Percentiles rank a stretch among this genome's conserved stretches.
Evolutionary conservation across 139 green algal genomes (phyloP).

Genomic region (Micractinium conductrix): DNA sequence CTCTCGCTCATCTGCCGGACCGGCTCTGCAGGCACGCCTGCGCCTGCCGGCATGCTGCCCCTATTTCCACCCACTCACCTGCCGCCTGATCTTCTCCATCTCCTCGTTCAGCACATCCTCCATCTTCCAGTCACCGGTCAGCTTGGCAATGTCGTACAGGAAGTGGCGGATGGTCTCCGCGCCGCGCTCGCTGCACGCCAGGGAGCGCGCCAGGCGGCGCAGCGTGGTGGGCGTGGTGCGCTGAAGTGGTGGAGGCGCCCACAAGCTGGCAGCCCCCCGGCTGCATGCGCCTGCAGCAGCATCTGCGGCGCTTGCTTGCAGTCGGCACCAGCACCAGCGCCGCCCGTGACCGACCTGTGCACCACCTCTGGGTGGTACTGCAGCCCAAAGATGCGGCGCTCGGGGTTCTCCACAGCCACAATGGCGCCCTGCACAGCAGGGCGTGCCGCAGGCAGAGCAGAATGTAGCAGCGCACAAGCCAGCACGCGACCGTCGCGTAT

Average conservation of each 20-base stretch:
- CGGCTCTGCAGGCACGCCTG: no score
- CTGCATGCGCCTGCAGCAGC: no score
- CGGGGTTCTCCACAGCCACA: constrained; percentile 91
- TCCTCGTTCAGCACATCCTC: constrained; percentile 95
- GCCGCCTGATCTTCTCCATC: constrained; percentile 70
- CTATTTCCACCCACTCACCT: constrained; percentile 44
- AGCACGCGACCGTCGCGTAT: no score
- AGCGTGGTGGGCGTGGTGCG: no score
- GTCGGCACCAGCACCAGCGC: background rate
- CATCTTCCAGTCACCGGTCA: constrained; percentile 94
- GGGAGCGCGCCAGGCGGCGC: no score
- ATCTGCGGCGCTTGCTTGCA: background rate
- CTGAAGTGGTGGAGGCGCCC: no score
- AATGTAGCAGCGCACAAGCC: background rate
- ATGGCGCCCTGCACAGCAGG: constrained; percentile 76
- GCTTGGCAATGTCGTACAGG: constrained; percentile 82
- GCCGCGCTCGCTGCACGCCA: constrained; percentile 68
- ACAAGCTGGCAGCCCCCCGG: no score
- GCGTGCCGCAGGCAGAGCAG: background rate
- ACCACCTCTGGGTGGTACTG: constrained; percentile 98
- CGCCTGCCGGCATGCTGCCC: no score
- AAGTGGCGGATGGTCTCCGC: constrained; percentile 88
- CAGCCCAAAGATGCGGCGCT: constrained; percentile 89
- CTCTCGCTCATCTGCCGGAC: no score
- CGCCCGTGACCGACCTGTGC: constrained; percentile 11